phyloP scores from a whole-genome alignment of 106 monocot species.

The Dendrobium huoshanense region DNA sequence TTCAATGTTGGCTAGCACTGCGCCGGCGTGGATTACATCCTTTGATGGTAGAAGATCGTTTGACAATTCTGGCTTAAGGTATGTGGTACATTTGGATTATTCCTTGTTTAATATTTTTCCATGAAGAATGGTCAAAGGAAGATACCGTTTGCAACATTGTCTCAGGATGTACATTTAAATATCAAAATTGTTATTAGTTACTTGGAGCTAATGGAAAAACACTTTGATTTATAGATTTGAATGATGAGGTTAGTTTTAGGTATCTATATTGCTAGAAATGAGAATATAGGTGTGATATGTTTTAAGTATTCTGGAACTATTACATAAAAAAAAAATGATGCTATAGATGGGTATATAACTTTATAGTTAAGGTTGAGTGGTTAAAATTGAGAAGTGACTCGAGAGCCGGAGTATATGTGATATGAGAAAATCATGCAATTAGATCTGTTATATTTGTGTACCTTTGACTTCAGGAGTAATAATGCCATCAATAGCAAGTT shows the following conservation, averaged over 20 bases:
- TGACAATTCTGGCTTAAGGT: conserved; percentile 39
- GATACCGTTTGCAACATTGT: not conserved
- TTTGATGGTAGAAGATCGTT: conserved; percentile 24
- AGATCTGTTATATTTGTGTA: too few relatives aligned
- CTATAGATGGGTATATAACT: too few relatives aligned
- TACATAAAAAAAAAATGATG: too few relatives aligned
- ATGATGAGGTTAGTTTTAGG: not conserved
- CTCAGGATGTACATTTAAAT: not conserved
- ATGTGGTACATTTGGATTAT: not conserved
- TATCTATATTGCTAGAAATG: not conserved
- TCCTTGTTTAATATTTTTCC: not conserved
- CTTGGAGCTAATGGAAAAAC: not conserved
- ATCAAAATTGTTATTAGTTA: not conserved
- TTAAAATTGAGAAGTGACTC: too few relatives aligned
- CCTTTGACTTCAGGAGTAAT: too few relatives aligned
- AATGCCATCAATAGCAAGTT: too few relatives aligned
- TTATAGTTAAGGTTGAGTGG: too few relatives aligned
- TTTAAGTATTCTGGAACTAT: too few relatives aligned
- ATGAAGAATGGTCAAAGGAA: not conserved
- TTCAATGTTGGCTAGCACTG: conserved; percentile 25
- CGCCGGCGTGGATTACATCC: conserved; percentile 14
- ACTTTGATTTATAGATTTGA: not conserved
- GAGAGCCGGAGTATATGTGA: too few relatives aligned
- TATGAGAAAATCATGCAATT: too few relatives aligned
- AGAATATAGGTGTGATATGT: too few relatives aligned